These are phyloP conservation scores for Colletotrichum liaoningense DNA, from an alignment of 2,329 filamentous ascomycete species.

Conservation along the genomic window DNA sequence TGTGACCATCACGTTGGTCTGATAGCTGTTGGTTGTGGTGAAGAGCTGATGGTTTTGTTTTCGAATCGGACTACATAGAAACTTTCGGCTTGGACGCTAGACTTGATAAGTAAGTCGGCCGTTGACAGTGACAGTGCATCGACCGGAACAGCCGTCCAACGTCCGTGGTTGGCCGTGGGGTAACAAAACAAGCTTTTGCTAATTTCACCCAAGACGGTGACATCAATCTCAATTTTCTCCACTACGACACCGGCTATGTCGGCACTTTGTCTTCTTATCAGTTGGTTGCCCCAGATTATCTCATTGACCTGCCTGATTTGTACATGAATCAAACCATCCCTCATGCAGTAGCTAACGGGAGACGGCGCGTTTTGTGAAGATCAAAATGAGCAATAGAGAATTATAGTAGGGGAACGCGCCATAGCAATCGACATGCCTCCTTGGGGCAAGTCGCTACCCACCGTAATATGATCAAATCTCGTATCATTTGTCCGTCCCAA, in stretches of 20 bases:
- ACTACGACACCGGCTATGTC: not conserved
- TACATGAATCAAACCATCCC: not conserved
- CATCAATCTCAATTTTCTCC: not conserved
- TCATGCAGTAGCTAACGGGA: not conserved
- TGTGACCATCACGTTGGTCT: not conserved
- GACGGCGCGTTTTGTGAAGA: not conserved
- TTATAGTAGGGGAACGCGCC: not conserved
- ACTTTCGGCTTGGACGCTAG: not conserved
- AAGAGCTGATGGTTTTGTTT: not conserved
- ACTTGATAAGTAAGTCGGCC: not conserved
- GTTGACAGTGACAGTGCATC: not conserved
- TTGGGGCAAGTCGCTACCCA: not conserved
- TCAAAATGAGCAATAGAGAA: not conserved
- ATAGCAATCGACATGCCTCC: not conserved
- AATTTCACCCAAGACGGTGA: not conserved
- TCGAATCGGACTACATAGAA: not conserved
- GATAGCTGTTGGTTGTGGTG: not conserved
- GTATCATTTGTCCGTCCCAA: not conserved
- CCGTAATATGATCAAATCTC: not conserved
- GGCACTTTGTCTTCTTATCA: not conserved
- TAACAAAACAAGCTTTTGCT: not conserved
- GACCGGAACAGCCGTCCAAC: too few relatives aligned
- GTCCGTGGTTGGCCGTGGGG: too few relatives aligned
- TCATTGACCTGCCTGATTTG: not conserved
- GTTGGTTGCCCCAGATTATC: not conserved